Base-by-base conservation (phyloP, 2,329 filamentous ascomycete genomes). In the Calycina herbarum region DNA sequence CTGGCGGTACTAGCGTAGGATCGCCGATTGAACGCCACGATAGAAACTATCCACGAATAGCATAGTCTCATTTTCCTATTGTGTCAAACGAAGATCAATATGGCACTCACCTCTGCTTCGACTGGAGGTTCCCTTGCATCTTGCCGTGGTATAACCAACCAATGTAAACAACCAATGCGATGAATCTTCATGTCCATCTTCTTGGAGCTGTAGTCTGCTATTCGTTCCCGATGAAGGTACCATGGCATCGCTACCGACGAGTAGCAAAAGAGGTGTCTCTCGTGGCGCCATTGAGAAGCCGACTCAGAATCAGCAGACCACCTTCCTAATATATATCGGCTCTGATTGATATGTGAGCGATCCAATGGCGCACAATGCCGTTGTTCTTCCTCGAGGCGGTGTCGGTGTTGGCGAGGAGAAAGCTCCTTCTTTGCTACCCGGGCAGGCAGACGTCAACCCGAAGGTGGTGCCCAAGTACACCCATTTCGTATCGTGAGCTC, bases 251-350 rank as follows among this genome's bases (percentile, higher is more conserved):
- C 27, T 29, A 31, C 54, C 27, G 27, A 31, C 24, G 13, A 29
- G 15, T 4, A 17, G 1, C 27, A 33, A 15, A 57, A 17, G 5
- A n/a, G 2, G 29, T 17, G 27, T 17, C 13, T 33, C 31, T 57
- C 27, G 54, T 57, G 54, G 54, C 54, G 27, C 54, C 54, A 57
- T 40, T 60, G 15, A 38, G 58, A 51, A 51, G 58, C 38, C n/a
- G 58, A 27, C 38, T 10, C 17, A 17, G 38, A 38, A 66, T 64
- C 61, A 66, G 61, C 64, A 63, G 64, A 66, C 61, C 64, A 35
- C 27, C 29, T n/a, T 57, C n/a, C 38, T 48, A 56, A 57, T 56
- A 17, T 29, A 29, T 33, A 24, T 35, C 27, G 27, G 54, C 48
- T 62, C 10, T 57, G n/a, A 4, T 40, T 56, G 29, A 51, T 40